These are phyloP conservation scores for Pistacia vera DNA, from an alignment of 345 rosid genomes.

Conservation along the genomic window DNA sequence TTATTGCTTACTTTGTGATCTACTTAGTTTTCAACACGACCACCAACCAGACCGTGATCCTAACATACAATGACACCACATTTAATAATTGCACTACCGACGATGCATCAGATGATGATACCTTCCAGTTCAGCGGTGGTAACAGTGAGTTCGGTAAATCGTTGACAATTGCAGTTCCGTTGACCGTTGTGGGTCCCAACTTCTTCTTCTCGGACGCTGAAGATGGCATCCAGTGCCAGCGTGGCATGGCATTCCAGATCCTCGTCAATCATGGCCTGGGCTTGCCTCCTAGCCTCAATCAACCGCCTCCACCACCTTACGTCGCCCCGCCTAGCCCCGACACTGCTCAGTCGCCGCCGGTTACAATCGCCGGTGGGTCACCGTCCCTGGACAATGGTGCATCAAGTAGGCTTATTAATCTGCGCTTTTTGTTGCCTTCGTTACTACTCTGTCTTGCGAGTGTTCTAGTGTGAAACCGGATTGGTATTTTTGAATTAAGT, in stretches of 20 bases:
- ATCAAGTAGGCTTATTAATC: neutral
- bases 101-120: conserved; percentile 40
- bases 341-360: conserved; percentile 38
- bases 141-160: conserved; percentile 28
- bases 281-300: conserved; percentile 64
- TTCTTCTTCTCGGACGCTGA: conserved; percentile 61
- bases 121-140: conserved; percentile 50
- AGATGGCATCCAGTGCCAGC: conserved; percentile 55
- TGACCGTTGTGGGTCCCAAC: conserved; percentile 50
- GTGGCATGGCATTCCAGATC: conserved; percentile 64
- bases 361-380: conserved; percentile 26
- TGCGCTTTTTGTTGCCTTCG: conserved; percentile 15
- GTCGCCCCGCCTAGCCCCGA: conserved; percentile 45
- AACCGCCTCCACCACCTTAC: conserved; percentile 73
- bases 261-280: conserved; percentile 55
- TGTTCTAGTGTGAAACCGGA: neutral
- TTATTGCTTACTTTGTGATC: neutral
- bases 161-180: conserved; percentile 44
- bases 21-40: conserved; percentile 52
- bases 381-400: conserved; percentile 26
- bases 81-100: conserved; percentile 46
- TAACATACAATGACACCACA: conserved; percentile 58
- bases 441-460: conserved; percentile 16
- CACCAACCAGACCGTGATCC: conserved; percentile 59
- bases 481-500: neutral